Percentiles rank a stretch among this genome's conserved stretches.
Conservation (phyloP, 2,329 filamentous ascomycete species). For the Penicillium occitanis region DNA sequence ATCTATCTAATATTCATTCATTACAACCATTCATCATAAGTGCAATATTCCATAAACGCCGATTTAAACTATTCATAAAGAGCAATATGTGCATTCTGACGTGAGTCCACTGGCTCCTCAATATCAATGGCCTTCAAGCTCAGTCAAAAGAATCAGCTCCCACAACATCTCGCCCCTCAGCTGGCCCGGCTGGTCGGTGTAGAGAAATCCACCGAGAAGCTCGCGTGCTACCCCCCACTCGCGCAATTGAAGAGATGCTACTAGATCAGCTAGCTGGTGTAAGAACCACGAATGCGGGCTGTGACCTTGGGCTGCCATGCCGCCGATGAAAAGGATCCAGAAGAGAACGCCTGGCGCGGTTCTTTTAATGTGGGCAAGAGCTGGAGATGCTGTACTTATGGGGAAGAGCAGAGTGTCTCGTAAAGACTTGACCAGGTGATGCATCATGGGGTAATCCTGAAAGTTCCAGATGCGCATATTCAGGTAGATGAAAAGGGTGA, state of each 20-base stretch:
- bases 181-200: not conserved
- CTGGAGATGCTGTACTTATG: not conserved
- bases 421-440: not conserved
- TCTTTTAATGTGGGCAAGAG: not conserved
- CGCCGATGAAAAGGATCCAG: not conserved
- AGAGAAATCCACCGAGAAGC: not conserved
- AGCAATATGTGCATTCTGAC: not conserved
- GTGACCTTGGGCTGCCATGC: not conserved
- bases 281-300: not conserved
- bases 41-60: not conserved
- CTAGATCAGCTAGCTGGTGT: not conserved
- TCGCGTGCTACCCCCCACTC: not conserved
- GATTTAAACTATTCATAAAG: not conserved
- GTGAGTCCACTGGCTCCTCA: not conserved
- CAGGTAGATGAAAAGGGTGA: not conserved
- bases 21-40: not conserved
- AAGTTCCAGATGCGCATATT: not conserved
- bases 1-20: not conserved
- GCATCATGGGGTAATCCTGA: not conserved
- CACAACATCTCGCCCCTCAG: not conserved
- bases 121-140: not conserved
- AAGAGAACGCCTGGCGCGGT: not conserved
- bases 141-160: not conserved
- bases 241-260: not conserved
- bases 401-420: not conserved